Conservation (phyloP, 2,329 filamentous ascomycete species). For the Didymella lethalis region DNA sequence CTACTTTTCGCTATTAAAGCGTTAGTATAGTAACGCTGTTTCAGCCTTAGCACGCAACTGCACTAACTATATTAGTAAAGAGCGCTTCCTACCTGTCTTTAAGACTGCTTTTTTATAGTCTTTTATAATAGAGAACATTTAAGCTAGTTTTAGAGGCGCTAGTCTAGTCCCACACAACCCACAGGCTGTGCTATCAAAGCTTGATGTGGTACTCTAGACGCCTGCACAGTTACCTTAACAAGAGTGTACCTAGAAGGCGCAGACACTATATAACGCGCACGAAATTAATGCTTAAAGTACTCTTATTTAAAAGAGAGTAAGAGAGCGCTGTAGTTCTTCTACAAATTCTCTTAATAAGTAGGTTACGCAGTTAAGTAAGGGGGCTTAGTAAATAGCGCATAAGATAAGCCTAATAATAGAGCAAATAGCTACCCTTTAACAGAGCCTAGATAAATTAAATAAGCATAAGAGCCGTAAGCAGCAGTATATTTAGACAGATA, state of each 20-base stretch:
- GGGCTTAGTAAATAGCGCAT: too few relatives aligned
- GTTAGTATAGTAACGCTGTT: too few relatives aligned
- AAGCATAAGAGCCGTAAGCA: too few relatives aligned
- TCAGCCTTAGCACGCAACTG: too few relatives aligned
- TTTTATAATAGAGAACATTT: neutral
- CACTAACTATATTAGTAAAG: too few relatives aligned
- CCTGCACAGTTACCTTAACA: neutral
- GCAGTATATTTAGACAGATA: too few relatives aligned
- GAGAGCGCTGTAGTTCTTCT: neutral
- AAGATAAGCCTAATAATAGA: too few relatives aligned
- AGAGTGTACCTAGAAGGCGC: neutral
- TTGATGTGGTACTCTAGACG: neutral
- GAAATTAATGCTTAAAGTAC: neutral
- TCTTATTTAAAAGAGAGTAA: neutral
- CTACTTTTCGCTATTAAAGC: too few relatives aligned
- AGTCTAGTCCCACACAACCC: neutral
- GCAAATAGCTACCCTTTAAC: too few relatives aligned
- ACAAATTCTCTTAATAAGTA: neutral
- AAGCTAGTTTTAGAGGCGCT: slow-evolving; percentile 1
- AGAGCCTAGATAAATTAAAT: too few relatives aligned
- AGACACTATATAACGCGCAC: neutral
- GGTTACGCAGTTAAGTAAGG: neutral
- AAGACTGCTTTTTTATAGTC: neutral
- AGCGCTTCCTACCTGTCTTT: neutral
- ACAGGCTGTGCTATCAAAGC: neutral